phyloP scores from a whole-genome alignment of 1,139 yeast genomes.

The Candida sanyaensis region DNA sequence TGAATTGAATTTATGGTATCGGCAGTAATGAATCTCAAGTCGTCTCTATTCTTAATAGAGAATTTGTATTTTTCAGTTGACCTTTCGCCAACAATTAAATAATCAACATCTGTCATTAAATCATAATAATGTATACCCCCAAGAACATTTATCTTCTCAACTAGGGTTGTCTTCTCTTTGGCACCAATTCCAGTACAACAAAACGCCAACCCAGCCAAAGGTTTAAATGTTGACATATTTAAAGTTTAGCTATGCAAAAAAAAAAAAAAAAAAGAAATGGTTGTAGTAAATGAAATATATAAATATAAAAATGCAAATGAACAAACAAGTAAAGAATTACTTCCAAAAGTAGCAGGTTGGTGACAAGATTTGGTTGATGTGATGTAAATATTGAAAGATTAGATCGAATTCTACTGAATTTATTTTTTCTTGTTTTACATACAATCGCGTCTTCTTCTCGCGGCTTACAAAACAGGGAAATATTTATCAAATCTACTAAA shows the following conservation, averaged over 20 bases:
- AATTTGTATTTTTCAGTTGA: constrained; percentile 69
- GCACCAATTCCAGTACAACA: constrained; percentile 45
- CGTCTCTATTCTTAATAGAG: constrained; percentile 60
- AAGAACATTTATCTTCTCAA: constrained; percentile 48
- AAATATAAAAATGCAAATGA: too few relatives aligned
- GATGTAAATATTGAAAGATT: too few relatives aligned
- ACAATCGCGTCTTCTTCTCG: too few relatives aligned
- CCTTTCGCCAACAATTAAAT: constrained; percentile 66
- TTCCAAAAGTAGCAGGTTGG: too few relatives aligned
- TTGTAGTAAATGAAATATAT: too few relatives aligned
- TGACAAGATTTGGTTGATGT: too few relatives aligned
- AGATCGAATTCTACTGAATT: too few relatives aligned
- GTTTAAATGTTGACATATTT: constrained; percentile 17
- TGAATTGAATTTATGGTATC: constrained; percentile 48
- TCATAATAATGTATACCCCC: constrained; percentile 67
- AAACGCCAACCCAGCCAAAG: constrained; percentile 37
- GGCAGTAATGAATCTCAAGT: constrained; percentile 56
- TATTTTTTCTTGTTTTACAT: too few relatives aligned
- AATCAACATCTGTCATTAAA: constrained; percentile 67
- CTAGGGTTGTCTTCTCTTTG: constrained; percentile 30
- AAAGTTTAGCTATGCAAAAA: neutral
- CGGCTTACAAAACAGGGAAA: too few relatives aligned
- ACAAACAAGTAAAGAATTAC: too few relatives aligned
- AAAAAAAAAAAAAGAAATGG: too few relatives aligned
- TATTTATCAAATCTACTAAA: neutral